Evolutionary conservation across 208 protist genomes (phyloP).

Genomic region (Angomonas deanei): DNA sequence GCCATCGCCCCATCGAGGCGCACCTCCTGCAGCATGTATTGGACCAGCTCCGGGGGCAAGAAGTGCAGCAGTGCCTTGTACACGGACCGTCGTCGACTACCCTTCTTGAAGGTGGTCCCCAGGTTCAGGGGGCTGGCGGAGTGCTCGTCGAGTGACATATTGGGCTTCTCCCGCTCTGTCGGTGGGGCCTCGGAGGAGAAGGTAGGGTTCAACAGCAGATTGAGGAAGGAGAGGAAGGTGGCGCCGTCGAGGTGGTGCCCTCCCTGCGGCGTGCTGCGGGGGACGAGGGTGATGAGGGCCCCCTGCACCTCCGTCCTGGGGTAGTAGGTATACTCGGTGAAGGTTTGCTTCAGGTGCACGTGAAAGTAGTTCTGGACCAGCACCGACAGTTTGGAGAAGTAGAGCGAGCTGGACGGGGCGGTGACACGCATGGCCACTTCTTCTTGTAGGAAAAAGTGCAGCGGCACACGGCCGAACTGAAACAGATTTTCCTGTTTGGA

Average conservation of each 20-base stretch:
- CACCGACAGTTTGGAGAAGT: constrained; percentile 81
- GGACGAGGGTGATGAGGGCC: constrained; percentile 74
- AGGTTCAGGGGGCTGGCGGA: not conserved
- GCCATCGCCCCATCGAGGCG: constrained; percentile 77
- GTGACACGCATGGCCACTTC: constrained; percentile 81
- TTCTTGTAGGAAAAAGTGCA: constrained; percentile 87
- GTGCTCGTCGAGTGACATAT: not conserved
- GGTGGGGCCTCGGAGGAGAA: not conserved
- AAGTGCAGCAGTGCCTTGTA: constrained; percentile 60
- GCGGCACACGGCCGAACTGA: constrained; percentile 71
- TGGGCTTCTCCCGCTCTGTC: not conserved
- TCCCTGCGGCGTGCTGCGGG: constrained; percentile 44
- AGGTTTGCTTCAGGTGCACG: constrained; percentile 65
- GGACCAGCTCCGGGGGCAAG: constrained; percentile 65
- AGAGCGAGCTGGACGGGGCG: constrained; percentile 57
- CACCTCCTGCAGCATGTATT: constrained; percentile 81
- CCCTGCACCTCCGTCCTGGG: constrained; percentile 79
- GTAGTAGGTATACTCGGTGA: constrained; percentile 82
- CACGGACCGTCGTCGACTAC: constrained; percentile 27
- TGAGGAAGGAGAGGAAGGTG: constrained; percentile 73
- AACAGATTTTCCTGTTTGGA: constrained; percentile 61
- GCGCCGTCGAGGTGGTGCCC: constrained; percentile 40
- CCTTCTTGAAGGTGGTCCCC: constrained; percentile 27
- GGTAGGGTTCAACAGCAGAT: constrained; percentile 63
- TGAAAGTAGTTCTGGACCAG: constrained; percentile 82